Conservation (phyloP, 2,329 filamentous ascomycete genomes). For the Aspergillus phoenicis region DNA sequence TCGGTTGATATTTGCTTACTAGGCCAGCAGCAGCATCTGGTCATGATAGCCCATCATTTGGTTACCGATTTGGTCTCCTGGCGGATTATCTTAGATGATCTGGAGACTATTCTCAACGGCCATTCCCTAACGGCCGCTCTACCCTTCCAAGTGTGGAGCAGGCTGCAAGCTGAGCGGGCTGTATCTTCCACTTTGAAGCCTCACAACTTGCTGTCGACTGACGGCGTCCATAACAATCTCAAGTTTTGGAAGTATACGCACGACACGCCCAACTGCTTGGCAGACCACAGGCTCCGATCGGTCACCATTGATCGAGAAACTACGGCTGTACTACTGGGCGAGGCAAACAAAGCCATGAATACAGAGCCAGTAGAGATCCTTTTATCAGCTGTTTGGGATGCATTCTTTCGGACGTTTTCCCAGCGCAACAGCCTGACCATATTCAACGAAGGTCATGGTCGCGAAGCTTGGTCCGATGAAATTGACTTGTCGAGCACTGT, state of each 20-base stretch:
- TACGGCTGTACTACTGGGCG: background rate
- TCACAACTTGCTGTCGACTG: background rate
- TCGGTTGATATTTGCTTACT: background rate
- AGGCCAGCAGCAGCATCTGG: background rate
- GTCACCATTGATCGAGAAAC: background rate
- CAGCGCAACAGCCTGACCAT: constrained; percentile 18
- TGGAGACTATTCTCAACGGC: background rate
- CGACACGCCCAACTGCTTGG: background rate
- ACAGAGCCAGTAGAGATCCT: constrained; percentile 28
- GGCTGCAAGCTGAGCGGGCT: too few relatives aligned
- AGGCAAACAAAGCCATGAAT: constrained; percentile 12
- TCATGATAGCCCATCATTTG: background rate
- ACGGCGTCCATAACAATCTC: background rate
- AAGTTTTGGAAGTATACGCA: background rate
- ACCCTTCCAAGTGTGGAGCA: too few relatives aligned
- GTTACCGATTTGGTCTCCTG: background rate
- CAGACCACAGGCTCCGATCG: too few relatives aligned
- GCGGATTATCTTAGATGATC: background rate
- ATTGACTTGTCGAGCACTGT: constrained; percentile 26
- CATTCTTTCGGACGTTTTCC: constrained; percentile 16
- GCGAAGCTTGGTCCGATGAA: constrained; percentile 17
- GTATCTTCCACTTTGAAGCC: background rate
- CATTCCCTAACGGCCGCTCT: too few relatives aligned
- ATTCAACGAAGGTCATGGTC: constrained; percentile 28
- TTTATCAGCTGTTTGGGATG: constrained; percentile 19